Evolutionary conservation across 2,329 filamentous ascomycete genomes (phyloP).

Genomic region (Penicillium rolfsii): DNA sequence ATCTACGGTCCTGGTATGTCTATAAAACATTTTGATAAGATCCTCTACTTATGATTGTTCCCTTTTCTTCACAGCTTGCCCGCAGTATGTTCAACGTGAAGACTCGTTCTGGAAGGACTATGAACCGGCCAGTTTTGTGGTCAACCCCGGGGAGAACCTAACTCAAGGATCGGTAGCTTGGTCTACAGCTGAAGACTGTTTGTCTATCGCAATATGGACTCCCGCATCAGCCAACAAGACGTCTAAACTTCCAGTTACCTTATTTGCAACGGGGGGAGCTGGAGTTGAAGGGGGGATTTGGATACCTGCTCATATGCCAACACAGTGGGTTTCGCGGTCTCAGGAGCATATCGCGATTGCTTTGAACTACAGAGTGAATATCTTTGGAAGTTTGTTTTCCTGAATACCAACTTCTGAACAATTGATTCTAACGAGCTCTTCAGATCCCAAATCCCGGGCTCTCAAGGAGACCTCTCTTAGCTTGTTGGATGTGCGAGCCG

Average conservation of each 20-base stretch:
- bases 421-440: background rate
- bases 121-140: slow-evolving; percentile 21
- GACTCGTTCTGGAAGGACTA: slow-evolving; percentile 30
- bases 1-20: slow-evolving; percentile 12
- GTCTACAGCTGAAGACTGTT: slow-evolving; percentile 47
- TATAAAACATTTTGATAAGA: background rate
- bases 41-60: background rate
- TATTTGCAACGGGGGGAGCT: slow-evolving; percentile 33
- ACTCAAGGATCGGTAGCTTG: slow-evolving; percentile 19
- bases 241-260: slow-evolving; percentile 26
- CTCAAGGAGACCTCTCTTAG: slow-evolving; percentile 28
- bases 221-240: slow-evolving; percentile 32
- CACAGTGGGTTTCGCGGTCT: slow-evolving; percentile 43
- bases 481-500: slow-evolving; percentile 27
- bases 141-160: slow-evolving; percentile 22
- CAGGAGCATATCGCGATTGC: slow-evolving; percentile 49
- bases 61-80: slow-evolving; percentile 31
- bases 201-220: slow-evolving; percentile 50
- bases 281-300: slow-evolving; percentile 38
- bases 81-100: slow-evolving; percentile 34
- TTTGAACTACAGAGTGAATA: slow-evolving; percentile 35
- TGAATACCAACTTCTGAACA: background rate
- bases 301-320: slow-evolving; percentile 35
- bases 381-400: slow-evolving; percentile 26
- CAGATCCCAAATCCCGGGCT: slow-evolving; percentile 26